phyloP scores from a whole-genome alignment of 2,329 filamentous ascomycete species.

The Proliferodiscus dingleyae region DNA sequence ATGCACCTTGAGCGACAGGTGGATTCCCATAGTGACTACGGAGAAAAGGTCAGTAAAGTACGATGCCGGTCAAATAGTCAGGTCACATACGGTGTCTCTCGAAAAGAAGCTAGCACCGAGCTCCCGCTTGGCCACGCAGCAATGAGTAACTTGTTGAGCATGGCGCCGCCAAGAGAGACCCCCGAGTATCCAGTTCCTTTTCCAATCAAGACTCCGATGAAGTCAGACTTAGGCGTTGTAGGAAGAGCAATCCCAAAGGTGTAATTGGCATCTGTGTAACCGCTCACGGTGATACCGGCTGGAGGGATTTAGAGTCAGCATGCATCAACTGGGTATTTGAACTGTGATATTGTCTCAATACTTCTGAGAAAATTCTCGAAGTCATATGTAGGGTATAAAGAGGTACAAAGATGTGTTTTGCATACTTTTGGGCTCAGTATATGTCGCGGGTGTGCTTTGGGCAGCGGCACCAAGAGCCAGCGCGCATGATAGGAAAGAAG shows the following conservation, averaged over 20 bases:
- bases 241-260: slow-evolving; percentile 44
- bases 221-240: slow-evolving; percentile 43
- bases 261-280: neutral
- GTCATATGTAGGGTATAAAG: too few relatives aligned
- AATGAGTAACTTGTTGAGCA: slow-evolving; percentile 38
- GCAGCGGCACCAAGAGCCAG: neutral
- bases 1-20: slow-evolving; percentile 29
- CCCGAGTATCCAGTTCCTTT: slow-evolving; percentile 45
- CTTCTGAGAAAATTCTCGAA: too few relatives aligned
- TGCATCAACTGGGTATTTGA: too few relatives aligned
- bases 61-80: neutral
- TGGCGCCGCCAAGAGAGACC: slow-evolving; percentile 41
- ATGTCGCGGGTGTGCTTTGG: neutral
- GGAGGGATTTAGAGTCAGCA: too few relatives aligned
- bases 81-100: slow-evolving; percentile 32
- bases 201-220: slow-evolving; percentile 48
- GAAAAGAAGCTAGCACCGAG: slow-evolving; percentile 37
- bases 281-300: slow-evolving; percentile 5
- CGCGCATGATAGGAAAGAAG: neutral
- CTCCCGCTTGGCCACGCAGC: slow-evolving; percentile 45
- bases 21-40: slow-evolving; percentile 42
- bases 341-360: too few relatives aligned
- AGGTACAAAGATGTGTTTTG: too few relatives aligned
- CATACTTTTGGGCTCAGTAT: slow-evolving; percentile 2
- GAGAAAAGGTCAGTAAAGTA: neutral